A percentile compares a stretch with the other conserved stretches of the same genome.
Evolutionary conservation across 495 filamentous ascomycete species (phyloP).

Genomic region (Lasiosphaeria hispida): DNA sequence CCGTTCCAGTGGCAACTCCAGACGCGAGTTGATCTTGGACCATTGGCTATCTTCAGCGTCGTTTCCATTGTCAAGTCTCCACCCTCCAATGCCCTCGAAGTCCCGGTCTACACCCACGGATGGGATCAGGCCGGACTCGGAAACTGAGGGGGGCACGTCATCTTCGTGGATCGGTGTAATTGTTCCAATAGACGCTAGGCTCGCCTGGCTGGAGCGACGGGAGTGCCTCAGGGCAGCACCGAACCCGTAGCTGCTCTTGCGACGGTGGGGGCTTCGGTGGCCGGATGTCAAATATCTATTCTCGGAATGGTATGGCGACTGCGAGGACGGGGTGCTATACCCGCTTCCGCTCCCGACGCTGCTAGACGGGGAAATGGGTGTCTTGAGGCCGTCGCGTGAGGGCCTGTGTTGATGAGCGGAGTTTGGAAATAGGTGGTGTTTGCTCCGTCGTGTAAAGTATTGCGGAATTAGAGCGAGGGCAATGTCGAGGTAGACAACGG

Average conservation of each 20-base stretch:
- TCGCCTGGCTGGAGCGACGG: constrained; percentile 35
- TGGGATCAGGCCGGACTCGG: constrained; percentile 36
- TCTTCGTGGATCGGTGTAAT: constrained; percentile 34
- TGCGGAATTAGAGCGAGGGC: constrained; percentile 56
- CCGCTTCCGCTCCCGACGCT: constrained; percentile 12
- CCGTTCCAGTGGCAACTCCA: constrained; percentile 69
- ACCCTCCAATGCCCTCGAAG: constrained; percentile 85
- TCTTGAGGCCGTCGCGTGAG: constrained; percentile 4
- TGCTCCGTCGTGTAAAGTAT: constrained; percentile 47
- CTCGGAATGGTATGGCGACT: constrained; percentile 15
- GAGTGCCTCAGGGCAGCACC: constrained; percentile 34
- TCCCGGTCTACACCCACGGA: constrained; percentile 57
- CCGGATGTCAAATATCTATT: background rate
- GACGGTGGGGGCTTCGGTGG: constrained; percentile 14
- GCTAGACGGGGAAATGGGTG: background rate
- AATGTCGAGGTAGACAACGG: constrained; percentile 69
- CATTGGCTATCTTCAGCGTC: constrained; percentile 63
- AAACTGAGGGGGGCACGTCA: constrained; percentile 1
- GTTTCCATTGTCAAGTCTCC: constrained; percentile 55
- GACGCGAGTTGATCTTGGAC: constrained; percentile 70
- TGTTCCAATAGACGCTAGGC: constrained; percentile 25
- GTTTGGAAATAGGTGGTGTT: background rate
- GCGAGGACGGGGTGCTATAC: constrained; percentile 13
- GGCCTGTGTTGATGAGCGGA: background rate
- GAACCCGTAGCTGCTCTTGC: constrained; percentile 33